A percentile compares a stretch with the other conserved stretches of the same genome.
phyloP scores from a whole-genome alignment of 192 early-diverging fungal genomes.

The Coemansia sp. region DNA sequence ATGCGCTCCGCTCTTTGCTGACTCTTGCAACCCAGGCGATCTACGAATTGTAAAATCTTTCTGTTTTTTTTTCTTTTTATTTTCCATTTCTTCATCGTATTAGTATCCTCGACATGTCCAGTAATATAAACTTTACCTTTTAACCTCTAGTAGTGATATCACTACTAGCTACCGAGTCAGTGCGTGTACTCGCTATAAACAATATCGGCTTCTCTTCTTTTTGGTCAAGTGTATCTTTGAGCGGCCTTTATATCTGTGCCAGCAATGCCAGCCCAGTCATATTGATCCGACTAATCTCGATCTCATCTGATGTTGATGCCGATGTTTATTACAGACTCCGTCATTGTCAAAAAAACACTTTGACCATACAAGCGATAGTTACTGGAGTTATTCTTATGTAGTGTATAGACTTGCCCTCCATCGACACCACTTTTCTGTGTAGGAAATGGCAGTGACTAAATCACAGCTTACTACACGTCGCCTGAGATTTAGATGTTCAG shows the following conservation, averaged over 20 bases:
- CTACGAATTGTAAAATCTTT: conserved; percentile 12
- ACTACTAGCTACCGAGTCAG: neutral
- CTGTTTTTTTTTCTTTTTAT: neutral
- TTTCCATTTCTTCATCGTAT: neutral
- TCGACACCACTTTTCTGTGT: no score
- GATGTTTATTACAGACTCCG: no score
- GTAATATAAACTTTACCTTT: neutral
- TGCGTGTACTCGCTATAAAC: neutral
- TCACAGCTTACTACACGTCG: no score
- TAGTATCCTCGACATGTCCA: conserved; percentile 15
- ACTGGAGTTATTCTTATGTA: no score
- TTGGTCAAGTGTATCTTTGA: neutral
- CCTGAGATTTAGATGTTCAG: no score
- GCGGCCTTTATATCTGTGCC: neutral
- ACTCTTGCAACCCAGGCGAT: conserved; percentile 1
- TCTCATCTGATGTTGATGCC: neutral
- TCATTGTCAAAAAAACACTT: no score
- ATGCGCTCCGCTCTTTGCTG: neutral
- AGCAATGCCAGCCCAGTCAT: neutral
- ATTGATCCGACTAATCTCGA: neutral
- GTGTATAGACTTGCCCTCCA: no score
- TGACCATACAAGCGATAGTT: no score
- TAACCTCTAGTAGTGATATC: neutral
- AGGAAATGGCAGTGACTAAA: no score
- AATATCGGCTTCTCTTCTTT: neutral